Percentiles rank a stretch among this genome's conserved stretches.
Conservation (phyloP, 805 yeast genomes). For the Myxozyma lipomycoides region DNA sequence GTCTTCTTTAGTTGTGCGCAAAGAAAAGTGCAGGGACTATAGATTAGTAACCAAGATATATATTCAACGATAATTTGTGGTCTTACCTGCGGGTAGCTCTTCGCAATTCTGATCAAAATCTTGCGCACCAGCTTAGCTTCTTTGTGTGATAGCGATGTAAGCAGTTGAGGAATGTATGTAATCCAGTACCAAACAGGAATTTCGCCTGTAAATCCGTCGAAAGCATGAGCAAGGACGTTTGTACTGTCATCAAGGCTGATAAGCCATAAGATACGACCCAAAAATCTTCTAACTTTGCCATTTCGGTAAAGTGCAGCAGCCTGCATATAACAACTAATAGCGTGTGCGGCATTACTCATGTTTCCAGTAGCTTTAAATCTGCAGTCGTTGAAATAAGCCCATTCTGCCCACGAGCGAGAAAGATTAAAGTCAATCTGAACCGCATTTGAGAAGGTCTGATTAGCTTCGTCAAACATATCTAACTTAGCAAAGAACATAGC, state of each 20-base stretch:
- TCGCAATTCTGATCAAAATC: slow-evolving; percentile 86
- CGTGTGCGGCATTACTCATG: slow-evolving; percentile 82
- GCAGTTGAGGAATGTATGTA: slow-evolving; percentile 88
- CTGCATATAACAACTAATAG: slow-evolving; percentile 91
- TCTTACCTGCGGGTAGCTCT: slow-evolving; percentile 77
- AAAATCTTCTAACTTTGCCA: slow-evolving; percentile 79
- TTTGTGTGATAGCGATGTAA: slow-evolving; percentile 82
- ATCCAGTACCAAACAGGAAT: slow-evolving; percentile 99
- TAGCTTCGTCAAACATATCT: slow-evolving; percentile 89
- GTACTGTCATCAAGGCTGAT: slow-evolving; percentile 82
- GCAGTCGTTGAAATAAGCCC: slow-evolving; percentile 95
- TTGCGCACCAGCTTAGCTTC: slow-evolving; percentile 88
- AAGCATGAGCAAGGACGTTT: slow-evolving; percentile 78
- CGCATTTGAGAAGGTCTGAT: slow-evolving; percentile 96
- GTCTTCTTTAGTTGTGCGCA: slow-evolving; percentile 93
- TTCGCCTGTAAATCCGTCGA: slow-evolving; percentile 89
- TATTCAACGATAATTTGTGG: not conserved
- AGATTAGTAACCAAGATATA: not conserved
- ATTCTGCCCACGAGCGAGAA: slow-evolving; percentile 99
- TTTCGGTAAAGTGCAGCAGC: slow-evolving; percentile 96
- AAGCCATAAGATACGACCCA: slow-evolving; percentile 90
- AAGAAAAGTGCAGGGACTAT: slow-evolving; percentile 83
- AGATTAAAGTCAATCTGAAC: slow-evolving; percentile 90
- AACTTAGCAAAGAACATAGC: slow-evolving; percentile 96
- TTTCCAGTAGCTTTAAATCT: slow-evolving; percentile 83